A percentile compares a stretch with the other conserved stretches of the same genome.
These are phyloP conservation scores for Ogataea zsoltii DNA, from an alignment of 805 yeast species.

Conservation along the genomic window DNA sequence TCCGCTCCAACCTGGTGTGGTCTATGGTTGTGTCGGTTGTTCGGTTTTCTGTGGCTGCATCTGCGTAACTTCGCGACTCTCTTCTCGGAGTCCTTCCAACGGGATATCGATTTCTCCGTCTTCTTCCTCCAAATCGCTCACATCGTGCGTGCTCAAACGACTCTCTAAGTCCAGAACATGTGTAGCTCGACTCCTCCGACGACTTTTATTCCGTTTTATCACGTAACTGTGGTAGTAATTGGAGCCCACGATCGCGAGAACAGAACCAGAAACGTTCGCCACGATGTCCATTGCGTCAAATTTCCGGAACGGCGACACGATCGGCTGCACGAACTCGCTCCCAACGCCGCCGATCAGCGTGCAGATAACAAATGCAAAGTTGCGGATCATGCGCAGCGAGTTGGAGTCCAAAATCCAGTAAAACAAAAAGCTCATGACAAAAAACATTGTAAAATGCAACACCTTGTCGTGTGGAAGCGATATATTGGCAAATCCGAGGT, in stretches of 20 bases:
- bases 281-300: constrained; percentile 42
- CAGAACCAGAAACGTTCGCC: constrained; percentile 31
- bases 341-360: constrained; percentile 45
- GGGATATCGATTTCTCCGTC: constrained; percentile 19
- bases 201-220: constrained; percentile 11
- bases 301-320: constrained; percentile 43
- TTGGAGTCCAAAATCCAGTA: constrained; percentile 46
- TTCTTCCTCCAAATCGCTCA: constrained; percentile 20
- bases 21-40: no score
- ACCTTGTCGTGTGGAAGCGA: constrained; percentile 48
- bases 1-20: no score
- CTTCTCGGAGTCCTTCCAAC: constrained; percentile 1
- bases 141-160: constrained; percentile 15
- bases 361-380: constrained; percentile 40
- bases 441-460: constrained; percentile 47
- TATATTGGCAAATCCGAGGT: constrained; percentile 53
- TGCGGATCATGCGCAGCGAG: constrained; percentile 34
- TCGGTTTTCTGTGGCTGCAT: neutral
- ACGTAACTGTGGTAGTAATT: constrained; percentile 17
- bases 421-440: constrained; percentile 46
- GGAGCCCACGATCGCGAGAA: constrained; percentile 25
- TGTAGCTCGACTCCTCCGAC: constrained; percentile 8
- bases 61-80: neutral
- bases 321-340: constrained; percentile 49
- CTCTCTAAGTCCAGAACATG: constrained; percentile 16